Evolutionary conservation across 805 yeast genomes (phyloP).

Genomic region (Candida boleticola): DNA sequence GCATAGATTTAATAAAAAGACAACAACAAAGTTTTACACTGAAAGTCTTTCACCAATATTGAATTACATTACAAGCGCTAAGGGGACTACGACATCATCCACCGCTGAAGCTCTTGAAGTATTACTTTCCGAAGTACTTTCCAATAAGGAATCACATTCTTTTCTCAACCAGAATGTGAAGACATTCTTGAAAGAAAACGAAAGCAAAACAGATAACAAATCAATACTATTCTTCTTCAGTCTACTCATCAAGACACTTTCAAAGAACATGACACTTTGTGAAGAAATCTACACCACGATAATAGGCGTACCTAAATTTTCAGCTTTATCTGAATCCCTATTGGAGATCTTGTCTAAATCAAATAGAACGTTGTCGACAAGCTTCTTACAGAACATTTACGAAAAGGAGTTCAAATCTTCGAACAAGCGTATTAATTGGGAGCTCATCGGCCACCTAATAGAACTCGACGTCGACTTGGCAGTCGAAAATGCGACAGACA

Average conservation of each 20-base stretch:
- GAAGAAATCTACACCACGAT: constrained; percentile 51
- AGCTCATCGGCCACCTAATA: constrained; percentile 46
- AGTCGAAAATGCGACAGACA: constrained; percentile 36
- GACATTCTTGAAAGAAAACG: constrained; percentile 22
- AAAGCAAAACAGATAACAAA: constrained; percentile 4
- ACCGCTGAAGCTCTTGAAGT: background rate
- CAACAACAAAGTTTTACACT: constrained; percentile 22
- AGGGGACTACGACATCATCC: background rate
- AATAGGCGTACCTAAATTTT: constrained; percentile 27
- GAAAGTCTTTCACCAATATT: constrained; percentile 15
- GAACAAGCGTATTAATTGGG: constrained; percentile 35
- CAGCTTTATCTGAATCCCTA: constrained; percentile 40
- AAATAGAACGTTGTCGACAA: constrained; percentile 53
- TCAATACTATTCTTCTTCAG: constrained; percentile 20
- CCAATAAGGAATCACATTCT: constrained; percentile 12
- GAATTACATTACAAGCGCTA: background rate
- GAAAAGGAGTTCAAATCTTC: constrained; percentile 18
- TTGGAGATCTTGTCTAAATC: constrained; percentile 46
- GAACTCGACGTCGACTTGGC: constrained; percentile 60
- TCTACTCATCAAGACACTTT: constrained; percentile 27
- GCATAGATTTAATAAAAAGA: constrained; percentile 29
- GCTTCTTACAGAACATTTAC: constrained; percentile 46
- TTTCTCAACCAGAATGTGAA: constrained; percentile 28
- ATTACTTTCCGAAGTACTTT: constrained; percentile 11
- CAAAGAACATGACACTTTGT: constrained; percentile 35